Evolutionary conservation across 2,329 filamentous ascomycete species (phyloP).

Genomic region (Aspergillus sp.): DNA sequence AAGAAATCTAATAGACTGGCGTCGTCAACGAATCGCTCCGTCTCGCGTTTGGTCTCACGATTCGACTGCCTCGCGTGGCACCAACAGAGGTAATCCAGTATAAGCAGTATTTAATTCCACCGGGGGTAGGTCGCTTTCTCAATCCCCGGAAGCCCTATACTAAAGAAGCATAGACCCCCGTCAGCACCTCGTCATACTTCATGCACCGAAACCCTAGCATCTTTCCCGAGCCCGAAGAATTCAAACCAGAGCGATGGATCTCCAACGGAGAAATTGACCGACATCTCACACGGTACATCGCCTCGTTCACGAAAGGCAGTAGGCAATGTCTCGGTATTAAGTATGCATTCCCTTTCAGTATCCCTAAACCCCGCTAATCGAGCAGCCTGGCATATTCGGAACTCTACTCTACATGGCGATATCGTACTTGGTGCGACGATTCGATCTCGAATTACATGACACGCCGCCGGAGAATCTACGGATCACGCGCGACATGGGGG

Average conservation of each 20-base stretch:
- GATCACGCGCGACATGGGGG: conserved; percentile 19
- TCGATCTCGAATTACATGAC: conserved; percentile 8
- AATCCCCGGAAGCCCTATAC: neutral
- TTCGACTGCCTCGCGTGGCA: conserved; percentile 10
- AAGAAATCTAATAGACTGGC: conserved; percentile 3
- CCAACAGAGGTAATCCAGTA: conserved; percentile 8
- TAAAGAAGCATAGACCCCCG: conserved; percentile 19
- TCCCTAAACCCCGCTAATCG: neutral
- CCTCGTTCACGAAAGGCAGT: conserved; percentile 38
- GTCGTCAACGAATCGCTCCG: conserved; percentile 13
- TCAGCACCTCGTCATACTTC: conserved; percentile 35
- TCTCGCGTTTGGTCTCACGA: conserved; percentile 2
- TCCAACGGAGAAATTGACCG: conserved; percentile 26
- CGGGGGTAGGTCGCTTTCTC: conserved; percentile 18
- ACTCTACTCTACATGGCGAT: conserved; percentile 29
- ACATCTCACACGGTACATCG: conserved; percentile 31
- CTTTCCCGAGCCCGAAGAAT: conserved; percentile 29
- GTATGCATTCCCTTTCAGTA: conserved; percentile 1
- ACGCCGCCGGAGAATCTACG: conserved; percentile 23
- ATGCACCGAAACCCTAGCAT: conserved; percentile 29
- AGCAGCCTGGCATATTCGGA: conserved; percentile 31
- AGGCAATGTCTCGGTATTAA: conserved; percentile 48
- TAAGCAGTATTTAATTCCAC: conserved; percentile 23
- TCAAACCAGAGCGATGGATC: conserved; percentile 35
- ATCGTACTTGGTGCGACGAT: conserved; percentile 24